Conservation (phyloP, 495 filamentous ascomycete species). For the Neurospora sp. region DNA sequence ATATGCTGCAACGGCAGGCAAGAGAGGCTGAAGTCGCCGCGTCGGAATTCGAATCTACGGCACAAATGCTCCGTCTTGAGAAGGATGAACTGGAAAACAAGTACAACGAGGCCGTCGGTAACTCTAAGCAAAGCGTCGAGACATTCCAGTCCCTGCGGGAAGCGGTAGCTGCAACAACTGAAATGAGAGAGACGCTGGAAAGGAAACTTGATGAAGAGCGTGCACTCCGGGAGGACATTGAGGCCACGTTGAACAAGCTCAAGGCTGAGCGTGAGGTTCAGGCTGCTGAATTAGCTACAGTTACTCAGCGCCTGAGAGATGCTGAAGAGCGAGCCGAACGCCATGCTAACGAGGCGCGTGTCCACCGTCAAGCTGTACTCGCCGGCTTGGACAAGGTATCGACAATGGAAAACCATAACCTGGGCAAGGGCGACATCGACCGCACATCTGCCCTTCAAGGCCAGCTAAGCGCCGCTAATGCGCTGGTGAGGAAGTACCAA, state of each 20-base stretch:
- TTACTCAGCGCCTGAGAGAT: conserved; percentile 65
- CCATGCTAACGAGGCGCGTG: conserved; percentile 75
- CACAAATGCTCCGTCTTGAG: conserved; percentile 68
- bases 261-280: conserved; percentile 78
- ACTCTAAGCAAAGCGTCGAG: conserved; percentile 58
- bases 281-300: conserved; percentile 66
- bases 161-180: conserved; percentile 67
- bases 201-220: conserved; percentile 79
- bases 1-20: conserved; percentile 59
- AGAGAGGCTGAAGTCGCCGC: conserved; percentile 69
- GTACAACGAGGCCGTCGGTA: conserved; percentile 54
- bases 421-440: conserved; percentile 54
- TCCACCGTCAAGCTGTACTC: conserved; percentile 75
- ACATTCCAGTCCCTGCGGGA: conserved; percentile 67
- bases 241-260: conserved; percentile 68
- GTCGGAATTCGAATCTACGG: conserved; percentile 62
- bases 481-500: conserved; percentile 76
- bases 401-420: conserved; percentile 38
- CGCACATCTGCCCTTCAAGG: conserved; percentile 68
- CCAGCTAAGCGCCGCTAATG: conserved; percentile 68
- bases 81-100: conserved; percentile 70
- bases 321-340: conserved; percentile 86
- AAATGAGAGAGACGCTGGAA: conserved; percentile 66
- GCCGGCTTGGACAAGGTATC: conserved; percentile 68
- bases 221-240: conserved; percentile 61